A percentile compares a stretch with the other conserved stretches of the same genome.
Conservation (phyloP, 192 early-diverging fungal species). For the Allomyces macrogynus region DNA sequence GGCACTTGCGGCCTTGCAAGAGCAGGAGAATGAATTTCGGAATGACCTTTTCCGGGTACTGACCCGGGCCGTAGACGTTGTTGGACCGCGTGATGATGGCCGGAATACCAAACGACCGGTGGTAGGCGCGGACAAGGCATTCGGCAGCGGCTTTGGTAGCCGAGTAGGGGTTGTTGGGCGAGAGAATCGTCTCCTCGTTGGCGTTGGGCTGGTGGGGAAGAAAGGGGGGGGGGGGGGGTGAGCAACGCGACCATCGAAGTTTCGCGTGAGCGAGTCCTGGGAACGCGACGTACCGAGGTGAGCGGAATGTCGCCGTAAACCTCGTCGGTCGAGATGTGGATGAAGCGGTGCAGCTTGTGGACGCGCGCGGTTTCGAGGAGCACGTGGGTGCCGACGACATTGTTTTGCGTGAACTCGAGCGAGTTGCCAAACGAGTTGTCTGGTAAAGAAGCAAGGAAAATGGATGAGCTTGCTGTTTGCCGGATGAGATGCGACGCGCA, state of each 20-base stretch:
- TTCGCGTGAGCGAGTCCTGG: too few relatives aligned
- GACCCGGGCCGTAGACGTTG: slow-evolving; percentile 61
- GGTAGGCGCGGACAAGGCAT: slow-evolving; percentile 48
- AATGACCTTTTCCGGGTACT: slow-evolving; percentile 71
- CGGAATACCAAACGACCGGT: slow-evolving; percentile 54
- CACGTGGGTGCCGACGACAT: slow-evolving; percentile 65
- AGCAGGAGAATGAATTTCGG: slow-evolving; percentile 59
- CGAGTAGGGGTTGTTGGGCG: slow-evolving; percentile 59
- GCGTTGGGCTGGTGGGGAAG: slow-evolving; percentile 27
- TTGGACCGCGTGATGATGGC: slow-evolving; percentile 59
- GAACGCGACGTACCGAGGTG: too few relatives aligned
- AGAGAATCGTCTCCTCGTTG: slow-evolving; percentile 36
- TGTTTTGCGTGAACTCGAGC: slow-evolving; percentile 53
- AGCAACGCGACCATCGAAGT: too few relatives aligned
- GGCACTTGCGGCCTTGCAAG: slow-evolving; percentile 27
- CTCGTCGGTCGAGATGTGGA: slow-evolving; percentile 64
- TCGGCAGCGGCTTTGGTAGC: slow-evolving; percentile 77
- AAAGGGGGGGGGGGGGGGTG: not conserved
- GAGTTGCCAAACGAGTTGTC: slow-evolving; percentile 70
- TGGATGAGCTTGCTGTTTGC: not conserved
- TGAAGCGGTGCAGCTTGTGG: slow-evolving; percentile 33
- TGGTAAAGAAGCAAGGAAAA: slow-evolving; percentile 2
- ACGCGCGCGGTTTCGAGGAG: slow-evolving; percentile 46
- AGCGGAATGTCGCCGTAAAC: slow-evolving; percentile 43
- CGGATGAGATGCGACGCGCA: not conserved